These are phyloP conservation scores for Purshia tridentata DNA, from an alignment of 306 rosid genomes.

Conservation along the genomic window DNA sequence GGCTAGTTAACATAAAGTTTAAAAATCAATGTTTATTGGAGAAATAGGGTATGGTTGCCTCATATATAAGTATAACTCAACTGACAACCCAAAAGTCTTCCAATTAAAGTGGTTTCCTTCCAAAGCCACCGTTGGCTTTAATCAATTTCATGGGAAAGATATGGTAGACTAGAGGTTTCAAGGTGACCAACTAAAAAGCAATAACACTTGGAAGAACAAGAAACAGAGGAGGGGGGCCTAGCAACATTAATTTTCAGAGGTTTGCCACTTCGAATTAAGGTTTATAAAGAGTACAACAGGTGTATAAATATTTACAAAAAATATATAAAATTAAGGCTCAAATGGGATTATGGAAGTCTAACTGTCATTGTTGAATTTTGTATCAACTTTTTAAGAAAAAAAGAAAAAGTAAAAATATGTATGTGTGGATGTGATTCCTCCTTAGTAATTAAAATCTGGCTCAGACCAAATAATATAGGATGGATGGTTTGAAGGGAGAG, in stretches of 20 bases:
- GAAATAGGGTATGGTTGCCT: conserved; percentile 41
- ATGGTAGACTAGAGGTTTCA: conserved; percentile 12
- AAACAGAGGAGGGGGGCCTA: conserved; percentile 2
- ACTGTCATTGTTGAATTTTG: conserved; percentile 14
- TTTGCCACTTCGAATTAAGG: background rate
- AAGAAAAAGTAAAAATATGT: background rate
- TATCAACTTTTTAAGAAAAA: background rate
- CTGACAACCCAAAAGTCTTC: conserved; percentile 54
- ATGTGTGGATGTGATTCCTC: background rate
- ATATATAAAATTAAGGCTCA: background rate
- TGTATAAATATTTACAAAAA: background rate
- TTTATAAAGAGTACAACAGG: background rate
- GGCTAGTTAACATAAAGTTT: background rate
- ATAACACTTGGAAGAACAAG: background rate
- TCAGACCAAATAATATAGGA: no score
- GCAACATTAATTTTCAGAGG: background rate
- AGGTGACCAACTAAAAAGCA: conserved; percentile 29
- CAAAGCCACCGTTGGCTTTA: conserved; percentile 45
- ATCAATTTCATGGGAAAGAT: conserved; percentile 32
- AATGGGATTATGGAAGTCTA: conserved; percentile 16
- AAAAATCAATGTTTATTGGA: conserved; percentile 10
- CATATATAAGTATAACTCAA: conserved; percentile 18
- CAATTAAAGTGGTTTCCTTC: conserved; percentile 41
- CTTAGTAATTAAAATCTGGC: no score
- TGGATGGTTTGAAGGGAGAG: no score